phyloP scores from a whole-genome alignment of 164 flowering plant genomes.

The Hamamelis virginiana region DNA sequence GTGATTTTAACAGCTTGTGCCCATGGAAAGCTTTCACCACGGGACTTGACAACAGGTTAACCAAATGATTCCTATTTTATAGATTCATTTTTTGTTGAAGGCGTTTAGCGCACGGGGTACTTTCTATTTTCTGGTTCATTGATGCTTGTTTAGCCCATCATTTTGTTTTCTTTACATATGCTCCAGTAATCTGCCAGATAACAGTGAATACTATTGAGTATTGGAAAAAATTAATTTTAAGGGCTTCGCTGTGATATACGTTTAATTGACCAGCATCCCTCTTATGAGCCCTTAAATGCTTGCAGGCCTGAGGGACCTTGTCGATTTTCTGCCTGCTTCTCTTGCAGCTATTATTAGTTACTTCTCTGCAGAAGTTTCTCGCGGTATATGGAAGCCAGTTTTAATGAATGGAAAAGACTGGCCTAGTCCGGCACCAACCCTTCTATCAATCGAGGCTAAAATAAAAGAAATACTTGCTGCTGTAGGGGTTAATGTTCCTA shows the following conservation, averaged over 20 bases:
- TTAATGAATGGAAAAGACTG: slow-evolving; percentile 94
- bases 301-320: slow-evolving; percentile 91
- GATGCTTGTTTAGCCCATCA: too few relatives aligned
- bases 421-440: slow-evolving; percentile 94
- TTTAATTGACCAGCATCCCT: background rate
- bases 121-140: too few relatives aligned
- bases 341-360: slow-evolving; percentile 75
- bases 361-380: slow-evolving; percentile 83
- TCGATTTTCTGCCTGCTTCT: slow-evolving; percentile 89
- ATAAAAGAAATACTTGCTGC: slow-evolving; percentile 70
- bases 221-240: background rate
- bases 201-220: too few relatives aligned
- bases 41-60: slow-evolving; percentile 86
- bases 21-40: slow-evolving; percentile 82
- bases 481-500: slow-evolving; percentile 67
- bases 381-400: slow-evolving; percentile 94
- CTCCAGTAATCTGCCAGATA: background rate
- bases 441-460: slow-evolving; percentile 62
- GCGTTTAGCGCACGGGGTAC: too few relatives aligned
- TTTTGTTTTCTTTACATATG: too few relatives aligned
- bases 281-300: slow-evolving; percentile 16
- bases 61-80: background rate
- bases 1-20: slow-evolving; percentile 83
- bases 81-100: background rate
- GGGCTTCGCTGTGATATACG: background rate